Evolutionary conservation across 176 grass and related monocot genomes (phyloP), one percentile per base, ranked within the genome.

Genomic region (Oryza longistaminata): DNA sequence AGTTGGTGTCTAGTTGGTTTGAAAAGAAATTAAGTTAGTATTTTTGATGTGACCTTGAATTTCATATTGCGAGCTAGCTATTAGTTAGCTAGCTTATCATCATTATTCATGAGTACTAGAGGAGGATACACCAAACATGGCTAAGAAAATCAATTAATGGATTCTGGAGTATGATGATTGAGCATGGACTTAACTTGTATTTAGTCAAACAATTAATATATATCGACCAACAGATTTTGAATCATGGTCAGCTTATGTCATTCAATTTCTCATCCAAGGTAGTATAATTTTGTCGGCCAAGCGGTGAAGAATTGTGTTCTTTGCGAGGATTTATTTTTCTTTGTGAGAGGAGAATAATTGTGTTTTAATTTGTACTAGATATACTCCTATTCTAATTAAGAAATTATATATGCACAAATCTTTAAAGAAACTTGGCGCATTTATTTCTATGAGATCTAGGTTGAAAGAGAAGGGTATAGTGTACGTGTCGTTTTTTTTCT

Each of bases 111-210:
- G 61, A 65, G 65, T 46, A 81, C 55, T 61, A 82, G 33, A 34
- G 40, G 52, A 55, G 31, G 81, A 87, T 85, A 72, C 75, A 87
- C 66, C 76, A 89, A 81, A 43, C 75, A 73, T 81, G 71, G 83
- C 86, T 80, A 75, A 85, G 68, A 69, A 75, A 87, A 80, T 78
- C 68, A 24, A 85, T 77, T 75, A 82, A 76, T 78, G 69, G 19
- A 85, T 77, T 71, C 16, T 74, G n/a, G 64, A 60, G 39, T 21
- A 82, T 86, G 75, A 67, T 55, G 24, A 87, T 79, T 67, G 27
- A 48, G 46, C 29, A 87, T 85, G 77, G 77, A 75, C 69, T 64
- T 85, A 33, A 71, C 48, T 81, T 24, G 58, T 62, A 24, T 62
- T 61, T 24, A 21, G n/a, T 62, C 58, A 62, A 62, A 62, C 21